phyloP scores from a whole-genome alignment of 306 rosid species.

The Prunus mira region DNA sequence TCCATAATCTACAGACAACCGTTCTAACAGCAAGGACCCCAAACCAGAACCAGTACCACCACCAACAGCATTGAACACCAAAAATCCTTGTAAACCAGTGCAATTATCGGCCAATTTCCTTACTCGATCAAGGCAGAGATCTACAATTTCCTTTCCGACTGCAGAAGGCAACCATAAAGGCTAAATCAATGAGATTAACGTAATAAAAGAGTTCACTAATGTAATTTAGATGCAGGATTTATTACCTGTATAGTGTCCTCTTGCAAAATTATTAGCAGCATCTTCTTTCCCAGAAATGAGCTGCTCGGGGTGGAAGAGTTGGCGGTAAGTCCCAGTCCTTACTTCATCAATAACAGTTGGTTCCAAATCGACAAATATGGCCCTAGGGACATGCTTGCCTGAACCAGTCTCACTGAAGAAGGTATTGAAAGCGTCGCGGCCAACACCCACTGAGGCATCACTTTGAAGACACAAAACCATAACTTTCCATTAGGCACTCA shows the following conservation, averaged over 20 bases:
- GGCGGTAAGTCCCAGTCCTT: slow-evolving; percentile 75
- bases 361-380: slow-evolving; percentile 89
- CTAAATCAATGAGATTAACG: background rate
- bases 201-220: background rate
- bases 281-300: slow-evolving; percentile 98
- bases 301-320: slow-evolving; percentile 94
- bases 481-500: slow-evolving; percentile 4
- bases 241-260: slow-evolving; percentile 87
- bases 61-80: slow-evolving; percentile 95
- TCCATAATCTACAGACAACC: slow-evolving; percentile 91
- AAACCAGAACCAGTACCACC: slow-evolving; percentile 98
- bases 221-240: background rate
- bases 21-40: slow-evolving; percentile 85
- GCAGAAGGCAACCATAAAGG: slow-evolving; percentile 11
- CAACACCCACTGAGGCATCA: slow-evolving; percentile 64
- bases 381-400: slow-evolving; percentile 94
- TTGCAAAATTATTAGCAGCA: slow-evolving; percentile 95
- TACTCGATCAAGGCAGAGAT: slow-evolving; percentile 91
- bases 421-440: slow-evolving; percentile 92
- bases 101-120: slow-evolving; percentile 96
- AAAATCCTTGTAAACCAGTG: slow-evolving; percentile 92
- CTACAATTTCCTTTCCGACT: slow-evolving; percentile 92
- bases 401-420: slow-evolving; percentile 97
- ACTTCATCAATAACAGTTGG: slow-evolving; percentile 98
- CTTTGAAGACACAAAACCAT: slow-evolving; percentile 32